Evolutionary conservation across 1,139 yeast genomes (phyloP).

Genomic region (Suhomyces taliae): DNA sequence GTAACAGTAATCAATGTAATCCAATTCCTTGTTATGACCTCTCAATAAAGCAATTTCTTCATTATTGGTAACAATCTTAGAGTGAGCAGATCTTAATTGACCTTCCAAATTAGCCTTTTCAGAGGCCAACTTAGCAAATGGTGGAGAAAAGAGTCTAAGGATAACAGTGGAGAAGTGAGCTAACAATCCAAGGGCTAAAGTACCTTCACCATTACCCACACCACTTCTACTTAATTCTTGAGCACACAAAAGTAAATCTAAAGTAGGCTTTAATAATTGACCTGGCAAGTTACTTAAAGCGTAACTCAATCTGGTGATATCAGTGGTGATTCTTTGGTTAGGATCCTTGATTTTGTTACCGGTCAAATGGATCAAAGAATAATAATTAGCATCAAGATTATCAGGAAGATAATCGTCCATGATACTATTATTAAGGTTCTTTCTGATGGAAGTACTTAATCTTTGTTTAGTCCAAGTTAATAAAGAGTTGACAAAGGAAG

Average conservation of each 20-base stretch:
- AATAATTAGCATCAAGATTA: slow-evolving; percentile 52
- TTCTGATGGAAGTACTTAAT: slow-evolving; percentile 65
- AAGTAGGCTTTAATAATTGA: slow-evolving; percentile 81
- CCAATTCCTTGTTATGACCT: slow-evolving; percentile 80
- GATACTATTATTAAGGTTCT: slow-evolving; percentile 62
- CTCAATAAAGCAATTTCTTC: slow-evolving; percentile 87
- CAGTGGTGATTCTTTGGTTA: slow-evolving; percentile 80
- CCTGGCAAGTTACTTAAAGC: slow-evolving; percentile 78
- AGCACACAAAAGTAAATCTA: slow-evolving; percentile 81
- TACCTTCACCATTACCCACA: slow-evolving; percentile 83
- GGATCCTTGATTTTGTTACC: slow-evolving; percentile 67
- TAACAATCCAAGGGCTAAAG: slow-evolving; percentile 73
- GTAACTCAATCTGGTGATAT: slow-evolving; percentile 70
- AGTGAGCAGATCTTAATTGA: slow-evolving; percentile 77
- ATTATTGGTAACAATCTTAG: slow-evolving; percentile 72
- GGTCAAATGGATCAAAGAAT: slow-evolving; percentile 55
- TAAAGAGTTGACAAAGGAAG: slow-evolving; percentile 75
- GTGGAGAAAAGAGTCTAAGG: slow-evolving; percentile 79
- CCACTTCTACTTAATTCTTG: slow-evolving; percentile 74
- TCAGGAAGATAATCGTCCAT: slow-evolving; percentile 70
- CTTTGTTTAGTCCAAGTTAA: slow-evolving; percentile 70
- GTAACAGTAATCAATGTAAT: slow-evolving; percentile 74
- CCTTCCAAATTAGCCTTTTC: slow-evolving; percentile 84
- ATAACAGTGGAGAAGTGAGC: slow-evolving; percentile 80
- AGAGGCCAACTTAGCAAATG: slow-evolving; percentile 80